Evolutionary conservation across 208 protist genomes (phyloP), one percentile per base, ranked within the genome.

Genomic region (Leptomonas seymouri): DNA sequence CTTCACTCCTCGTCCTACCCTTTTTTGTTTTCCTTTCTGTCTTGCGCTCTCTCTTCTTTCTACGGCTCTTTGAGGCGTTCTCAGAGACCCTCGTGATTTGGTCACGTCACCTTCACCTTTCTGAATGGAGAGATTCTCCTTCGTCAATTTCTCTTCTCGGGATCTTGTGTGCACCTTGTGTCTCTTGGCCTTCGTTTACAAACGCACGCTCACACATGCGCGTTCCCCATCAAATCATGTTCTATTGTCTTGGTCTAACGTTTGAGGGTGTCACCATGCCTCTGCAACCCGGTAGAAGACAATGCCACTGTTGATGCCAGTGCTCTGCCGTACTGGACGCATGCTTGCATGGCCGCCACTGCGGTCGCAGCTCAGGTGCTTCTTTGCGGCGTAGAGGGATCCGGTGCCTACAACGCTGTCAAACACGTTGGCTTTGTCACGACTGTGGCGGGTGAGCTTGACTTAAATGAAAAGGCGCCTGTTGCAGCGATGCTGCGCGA

Each of bases 361-460:
- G 49, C 39, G 0, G 44, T 39, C 6, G 42, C 67, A 18, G 67
- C 60, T 57, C 67, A 50, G 30, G 25, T 66, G 58, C 39, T 67
- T 15, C 18, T 74, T 18, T 25, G 41, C 34, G 57, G 58, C 20
- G 67, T 57, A 18, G 57, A 67, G 59, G 41, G 34, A 1, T 31
- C 15, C 34, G 51, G 60, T 31, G 34, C 34, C 23, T 20, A 4
- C 25, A 20, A n/a, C 48, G 14, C 14, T 3, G 15, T 65, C 18
- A 20, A 64, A 12, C 36, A 56, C 42, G 21, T 66, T 23, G 31
- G 21, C 11, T 25, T 60, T 2, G 16, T 65, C 8, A n/a, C 18
- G 16, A 67, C 50, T 20, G 46, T 67, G 25, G 9, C 20, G 9
- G 53, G 41, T 1, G 21, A 21, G 14, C 39, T 0, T 12, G 31